A percentile compares a stretch with the other conserved stretches of the same genome.
Evolutionary conservation across 257 asterid species (phyloP).

Genomic region (Vinca minor): DNA sequence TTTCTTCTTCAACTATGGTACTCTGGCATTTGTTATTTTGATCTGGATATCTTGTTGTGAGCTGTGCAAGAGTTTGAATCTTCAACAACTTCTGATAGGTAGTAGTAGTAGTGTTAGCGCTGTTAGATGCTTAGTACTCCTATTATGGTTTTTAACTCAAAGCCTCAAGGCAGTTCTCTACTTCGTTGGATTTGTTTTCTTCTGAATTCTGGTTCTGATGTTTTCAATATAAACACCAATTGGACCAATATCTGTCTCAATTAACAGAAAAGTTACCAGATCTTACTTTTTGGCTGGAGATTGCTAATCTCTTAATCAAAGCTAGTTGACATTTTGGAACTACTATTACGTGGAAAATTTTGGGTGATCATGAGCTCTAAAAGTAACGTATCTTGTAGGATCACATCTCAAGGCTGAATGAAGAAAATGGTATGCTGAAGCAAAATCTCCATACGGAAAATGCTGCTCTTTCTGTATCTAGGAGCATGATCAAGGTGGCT

Average conservation of each 20-base stretch:
- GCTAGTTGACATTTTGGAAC: background rate
- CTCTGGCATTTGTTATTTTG: background rate
- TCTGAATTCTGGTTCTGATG: background rate
- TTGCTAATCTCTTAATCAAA: background rate
- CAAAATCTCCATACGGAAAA: conserved; percentile 49
- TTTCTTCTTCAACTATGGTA: background rate
- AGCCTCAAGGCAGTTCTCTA: background rate
- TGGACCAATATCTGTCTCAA: background rate
- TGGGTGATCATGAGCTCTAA: background rate
- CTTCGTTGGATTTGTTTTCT: background rate
- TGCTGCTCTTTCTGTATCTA: conserved; percentile 50
- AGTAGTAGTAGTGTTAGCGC: no score
- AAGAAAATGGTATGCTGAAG: conserved; percentile 78
- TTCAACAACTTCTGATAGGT: no score
- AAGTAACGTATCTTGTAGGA: conserved; percentile 38
- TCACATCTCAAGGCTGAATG: conserved; percentile 53
- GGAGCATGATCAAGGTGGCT: conserved; percentile 50
- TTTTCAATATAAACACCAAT: background rate
- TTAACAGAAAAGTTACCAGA: background rate
- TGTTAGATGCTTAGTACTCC: background rate
- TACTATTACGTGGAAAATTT: no score
- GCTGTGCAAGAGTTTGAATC: background rate
- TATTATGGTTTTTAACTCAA: background rate
- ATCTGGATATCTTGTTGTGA: background rate
- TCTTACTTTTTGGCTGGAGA: conserved; percentile 4